A percentile compares a stretch with the other conserved stretches of the same genome.
Evolutionary conservation across 768 basidiomycete species (phyloP).

Genomic region (Coprinellus micaceus): DNA sequence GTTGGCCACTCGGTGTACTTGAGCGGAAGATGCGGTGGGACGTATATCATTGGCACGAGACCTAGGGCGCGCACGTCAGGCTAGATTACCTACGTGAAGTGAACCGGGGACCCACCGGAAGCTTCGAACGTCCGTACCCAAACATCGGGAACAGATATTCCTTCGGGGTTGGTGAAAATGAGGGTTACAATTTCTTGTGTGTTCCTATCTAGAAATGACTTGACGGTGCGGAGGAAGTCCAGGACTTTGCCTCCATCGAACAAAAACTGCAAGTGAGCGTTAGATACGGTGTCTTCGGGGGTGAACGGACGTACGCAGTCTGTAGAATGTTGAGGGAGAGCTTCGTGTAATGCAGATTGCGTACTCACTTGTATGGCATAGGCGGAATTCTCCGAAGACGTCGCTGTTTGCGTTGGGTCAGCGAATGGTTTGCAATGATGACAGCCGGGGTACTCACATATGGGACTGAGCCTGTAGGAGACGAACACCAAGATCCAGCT

Average conservation of each 20-base stretch:
- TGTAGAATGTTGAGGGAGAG: too few relatives aligned
- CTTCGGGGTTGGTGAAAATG: constrained; percentile 65
- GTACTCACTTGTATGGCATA: constrained; percentile 59
- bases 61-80: constrained; percentile 25
- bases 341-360: too few relatives aligned
- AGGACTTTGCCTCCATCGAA: constrained; percentile 51
- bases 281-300: neutral
- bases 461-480: constrained; percentile 59
- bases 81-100: too few relatives aligned
- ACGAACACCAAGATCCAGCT: constrained; percentile 48
- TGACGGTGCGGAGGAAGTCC: constrained; percentile 48
- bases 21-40: constrained; percentile 44
- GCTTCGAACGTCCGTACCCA: too few relatives aligned
- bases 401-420: neutral
- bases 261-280: constrained; percentile 25
- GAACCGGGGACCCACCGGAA: too few relatives aligned
- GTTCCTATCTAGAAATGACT: constrained; percentile 52
- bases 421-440: neutral
- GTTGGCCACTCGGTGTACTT: constrained; percentile 56
- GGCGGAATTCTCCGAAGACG: constrained; percentile 41
- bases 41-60: constrained; percentile 42
- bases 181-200: constrained; percentile 64
- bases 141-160: constrained; percentile 39
- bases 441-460: constrained; percentile 28
- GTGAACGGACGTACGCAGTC: constrained; percentile 29